Base-by-base conservation (phyloP, 192 early-diverging fungal genomes). In the Linnemannia schmuckeri region DNA sequence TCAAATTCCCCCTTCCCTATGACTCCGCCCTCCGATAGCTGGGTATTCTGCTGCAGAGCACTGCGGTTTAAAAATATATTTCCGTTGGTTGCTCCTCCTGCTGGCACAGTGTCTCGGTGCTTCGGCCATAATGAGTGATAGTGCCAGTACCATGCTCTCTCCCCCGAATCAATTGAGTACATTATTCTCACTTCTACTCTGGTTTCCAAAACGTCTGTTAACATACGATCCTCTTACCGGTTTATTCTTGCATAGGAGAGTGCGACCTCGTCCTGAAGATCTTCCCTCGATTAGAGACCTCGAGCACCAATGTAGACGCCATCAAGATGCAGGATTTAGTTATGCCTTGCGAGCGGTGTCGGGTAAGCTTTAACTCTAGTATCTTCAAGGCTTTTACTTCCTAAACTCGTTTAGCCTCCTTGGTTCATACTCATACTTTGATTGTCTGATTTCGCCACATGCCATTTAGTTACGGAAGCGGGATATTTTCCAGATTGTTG, bases 201-300 rank as follows among this genome's bases (percentile, higher is more conserved):
- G 49, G 17, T 52, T 52, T 22, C 5, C 49, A 52, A 0, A 17
- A 49, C 47, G 10, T 12, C 47, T 27, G 33, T 42, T 71, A 38
- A 73, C 72, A 30, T 20, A 17, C 27, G 9, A 17, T 1, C 17
- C 44, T 57, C 3, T 37, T 74, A 9, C 27, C 41, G 18, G 7
- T 49, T 47, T 49, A 6, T 73, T 57, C 37, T 35, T 30, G 22
- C 38, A 46, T 55, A 86, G 83, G 83, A 61, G 83, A 86, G 18
- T 86, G 83, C 22, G 83, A 86, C 42, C 75, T 86, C 15, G 83
- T 80, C 17, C 63, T 86, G 47, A 86, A 86, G 79, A 80, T 86
- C 46, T 86, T 80, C 49, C 83, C 83, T 2, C 78, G 83, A 12
- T 44, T 86, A 27, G 70, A 69, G 8, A n/a, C 77, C 3, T 37